A percentile compares a stretch with the other conserved stretches of the same genome.
These are phyloP conservation scores for Cyberlindnera galapagoensis DNA, from an alignment of 805 yeast species.

Conservation along the genomic window DNA sequence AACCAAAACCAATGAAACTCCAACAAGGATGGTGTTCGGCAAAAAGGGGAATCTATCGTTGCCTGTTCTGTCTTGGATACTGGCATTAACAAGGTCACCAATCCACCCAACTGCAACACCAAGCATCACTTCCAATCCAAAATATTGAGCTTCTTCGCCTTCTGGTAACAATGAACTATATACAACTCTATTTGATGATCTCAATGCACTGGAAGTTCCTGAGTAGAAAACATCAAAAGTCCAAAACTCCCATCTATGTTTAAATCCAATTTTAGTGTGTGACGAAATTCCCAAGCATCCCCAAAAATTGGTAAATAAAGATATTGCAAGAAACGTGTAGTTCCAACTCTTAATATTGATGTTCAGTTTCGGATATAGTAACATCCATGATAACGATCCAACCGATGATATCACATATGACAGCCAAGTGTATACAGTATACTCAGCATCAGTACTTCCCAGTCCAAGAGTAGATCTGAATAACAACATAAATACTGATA, in stretches of 20 bases:
- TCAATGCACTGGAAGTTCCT: slow-evolving; percentile 29
- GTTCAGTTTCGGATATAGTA: slow-evolving; percentile 23
- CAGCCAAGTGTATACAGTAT: slow-evolving; percentile 33
- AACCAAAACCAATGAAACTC: slow-evolving; percentile 24
- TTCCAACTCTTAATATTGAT: slow-evolving; percentile 32
- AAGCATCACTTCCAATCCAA: slow-evolving; percentile 35
- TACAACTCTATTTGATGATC: slow-evolving; percentile 31
- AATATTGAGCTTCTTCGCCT: slow-evolving; percentile 37
- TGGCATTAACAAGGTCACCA: slow-evolving; percentile 32
- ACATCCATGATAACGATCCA: slow-evolving; percentile 35
- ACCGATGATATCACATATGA: slow-evolving; percentile 29
- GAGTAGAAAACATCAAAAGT: slow-evolving; percentile 32
- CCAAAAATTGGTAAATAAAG: slow-evolving; percentile 32
- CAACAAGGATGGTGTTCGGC: slow-evolving; percentile 29
- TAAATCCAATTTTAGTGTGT: slow-evolving; percentile 29
- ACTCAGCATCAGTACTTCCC: slow-evolving; percentile 32
- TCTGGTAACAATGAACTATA: slow-evolving; percentile 34
- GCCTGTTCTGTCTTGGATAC: slow-evolving; percentile 33
- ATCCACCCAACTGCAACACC: slow-evolving; percentile 38
- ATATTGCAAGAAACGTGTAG: slow-evolving; percentile 26
- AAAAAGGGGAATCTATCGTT: slow-evolving; percentile 33
- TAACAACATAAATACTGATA: slow-evolving; percentile 30
- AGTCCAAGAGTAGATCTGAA: slow-evolving; percentile 35
- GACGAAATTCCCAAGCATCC: slow-evolving; percentile 30
- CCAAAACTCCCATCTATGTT: slow-evolving; percentile 39